Evolutionary conservation across 208 protist species (phyloP).

Genomic region (Acanthamoeba royreba): DNA sequence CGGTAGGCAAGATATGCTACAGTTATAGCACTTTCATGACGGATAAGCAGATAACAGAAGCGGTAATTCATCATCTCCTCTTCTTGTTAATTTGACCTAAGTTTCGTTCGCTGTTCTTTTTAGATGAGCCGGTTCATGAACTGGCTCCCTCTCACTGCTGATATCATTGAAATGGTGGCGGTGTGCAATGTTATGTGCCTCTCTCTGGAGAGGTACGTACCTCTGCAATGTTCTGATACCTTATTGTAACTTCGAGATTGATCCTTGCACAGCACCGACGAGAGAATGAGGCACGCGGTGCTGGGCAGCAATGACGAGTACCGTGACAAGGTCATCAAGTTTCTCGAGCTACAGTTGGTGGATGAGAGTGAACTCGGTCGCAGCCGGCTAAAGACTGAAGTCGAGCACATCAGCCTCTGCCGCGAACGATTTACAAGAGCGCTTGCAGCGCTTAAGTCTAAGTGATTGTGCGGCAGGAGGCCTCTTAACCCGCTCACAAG

Average conservation of each 20-base stretch:
- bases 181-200: not conserved
- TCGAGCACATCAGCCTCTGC: not conserved
- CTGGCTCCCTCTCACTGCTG: not conserved
- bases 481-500: too few relatives aligned
- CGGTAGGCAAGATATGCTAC: not conserved
- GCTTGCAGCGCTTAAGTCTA: too few relatives aligned
- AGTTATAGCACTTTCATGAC: too few relatives aligned
- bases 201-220: not conserved
- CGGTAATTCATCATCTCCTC: too few relatives aligned
- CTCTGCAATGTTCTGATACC: too few relatives aligned
- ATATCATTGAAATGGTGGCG: not conserved
- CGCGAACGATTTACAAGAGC: too few relatives aligned
- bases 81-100: too few relatives aligned
- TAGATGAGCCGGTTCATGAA: not conserved
- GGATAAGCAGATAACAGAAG: too few relatives aligned
- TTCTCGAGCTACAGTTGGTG: not conserved
- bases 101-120: too few relatives aligned
- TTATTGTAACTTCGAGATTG: too few relatives aligned
- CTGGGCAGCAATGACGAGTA: not conserved
- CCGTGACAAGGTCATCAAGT: not conserved
- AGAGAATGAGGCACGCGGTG: not conserved
- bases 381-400: not conserved
- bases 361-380: not conserved
- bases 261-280: not conserved
- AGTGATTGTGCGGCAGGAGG: too few relatives aligned